Conservation (phyloP, 2,329 filamentous ascomycete genomes). For the Xylariaceae sp. region DNA sequence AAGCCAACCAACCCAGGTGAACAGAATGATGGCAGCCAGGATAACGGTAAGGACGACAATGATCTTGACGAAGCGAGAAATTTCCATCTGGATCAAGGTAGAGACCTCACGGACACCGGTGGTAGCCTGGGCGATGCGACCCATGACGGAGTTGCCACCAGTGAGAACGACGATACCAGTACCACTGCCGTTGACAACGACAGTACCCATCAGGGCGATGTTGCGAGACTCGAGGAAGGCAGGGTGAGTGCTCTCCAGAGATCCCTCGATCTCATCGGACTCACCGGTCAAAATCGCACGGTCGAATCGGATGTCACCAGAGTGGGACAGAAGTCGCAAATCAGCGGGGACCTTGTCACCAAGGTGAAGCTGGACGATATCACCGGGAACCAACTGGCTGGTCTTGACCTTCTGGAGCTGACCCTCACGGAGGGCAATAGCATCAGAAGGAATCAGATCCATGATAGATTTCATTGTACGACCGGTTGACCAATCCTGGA, state of each 20-base stretch:
- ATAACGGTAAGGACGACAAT: background rate
- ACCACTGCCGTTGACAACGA: background rate
- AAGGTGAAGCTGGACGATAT: background rate
- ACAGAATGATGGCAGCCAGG: background rate
- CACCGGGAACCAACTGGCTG: background rate
- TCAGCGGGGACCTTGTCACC: conserved; percentile 4
- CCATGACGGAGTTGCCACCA: conserved; percentile 3
- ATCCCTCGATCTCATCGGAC: background rate
- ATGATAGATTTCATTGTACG: background rate
- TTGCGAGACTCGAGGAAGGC: background rate
- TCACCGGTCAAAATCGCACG: conserved; percentile 2
- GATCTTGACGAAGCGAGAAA: conserved; percentile 2
- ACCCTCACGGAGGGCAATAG: background rate
- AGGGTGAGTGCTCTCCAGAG: background rate
- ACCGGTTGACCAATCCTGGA: background rate
- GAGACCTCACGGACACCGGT: background rate
- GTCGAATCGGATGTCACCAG: conserved; percentile 1
- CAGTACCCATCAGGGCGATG: background rate
- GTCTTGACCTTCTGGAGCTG: background rate
- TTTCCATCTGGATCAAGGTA: background rate
- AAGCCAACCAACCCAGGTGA: background rate
- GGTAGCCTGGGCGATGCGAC: conserved; percentile 1
- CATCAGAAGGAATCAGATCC: background rate
- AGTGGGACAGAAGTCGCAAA: background rate
- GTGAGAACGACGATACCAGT: conserved; percentile 3